A percentile compares a stretch with the other conserved stretches of the same genome.
Conservation (phyloP, 176 grass and related monocot genomes). For the Zizania latifolia region DNA sequence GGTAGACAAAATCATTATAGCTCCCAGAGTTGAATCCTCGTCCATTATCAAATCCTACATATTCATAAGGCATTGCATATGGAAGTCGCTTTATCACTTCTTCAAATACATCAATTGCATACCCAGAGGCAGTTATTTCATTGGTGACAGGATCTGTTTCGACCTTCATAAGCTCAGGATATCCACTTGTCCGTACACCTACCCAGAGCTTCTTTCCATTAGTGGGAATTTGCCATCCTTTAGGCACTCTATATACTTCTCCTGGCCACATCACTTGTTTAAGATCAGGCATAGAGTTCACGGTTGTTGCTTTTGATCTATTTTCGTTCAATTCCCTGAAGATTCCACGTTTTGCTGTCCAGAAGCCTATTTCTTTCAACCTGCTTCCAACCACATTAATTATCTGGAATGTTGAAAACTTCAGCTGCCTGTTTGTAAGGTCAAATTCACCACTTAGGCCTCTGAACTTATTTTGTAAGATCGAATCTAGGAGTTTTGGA, state of each 20-base stretch:
- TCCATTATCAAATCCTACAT: conserved; percentile 23
- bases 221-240: conserved; percentile 39
- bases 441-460: conserved; percentile 37
- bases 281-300: conserved; percentile 14
- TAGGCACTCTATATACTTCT: conserved; percentile 24
- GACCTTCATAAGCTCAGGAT: conserved; percentile 36
- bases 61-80: conserved; percentile 43
- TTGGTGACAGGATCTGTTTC: conserved; percentile 37
- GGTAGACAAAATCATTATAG: conserved; percentile 42
- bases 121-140: conserved; percentile 20
- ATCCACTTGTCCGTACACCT: conserved; percentile 35
- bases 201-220: conserved; percentile 33
- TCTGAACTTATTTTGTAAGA: conserved; percentile 27
- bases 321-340: neutral
- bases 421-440: conserved; percentile 27
- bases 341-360: conserved; percentile 39
- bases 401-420: conserved; percentile 39
- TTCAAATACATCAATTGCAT: conserved; percentile 45
- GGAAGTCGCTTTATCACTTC: conserved; percentile 23
- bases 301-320: neutral
- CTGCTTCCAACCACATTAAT: conserved; percentile 46
- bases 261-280: conserved; percentile 45
- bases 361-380: conserved; percentile 37
- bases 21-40: neutral
- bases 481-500: conserved; percentile 10